Base-by-base conservation (phyloP, 352 stramenopile genomes). In the Phytophthora citrophthora region DNA sequence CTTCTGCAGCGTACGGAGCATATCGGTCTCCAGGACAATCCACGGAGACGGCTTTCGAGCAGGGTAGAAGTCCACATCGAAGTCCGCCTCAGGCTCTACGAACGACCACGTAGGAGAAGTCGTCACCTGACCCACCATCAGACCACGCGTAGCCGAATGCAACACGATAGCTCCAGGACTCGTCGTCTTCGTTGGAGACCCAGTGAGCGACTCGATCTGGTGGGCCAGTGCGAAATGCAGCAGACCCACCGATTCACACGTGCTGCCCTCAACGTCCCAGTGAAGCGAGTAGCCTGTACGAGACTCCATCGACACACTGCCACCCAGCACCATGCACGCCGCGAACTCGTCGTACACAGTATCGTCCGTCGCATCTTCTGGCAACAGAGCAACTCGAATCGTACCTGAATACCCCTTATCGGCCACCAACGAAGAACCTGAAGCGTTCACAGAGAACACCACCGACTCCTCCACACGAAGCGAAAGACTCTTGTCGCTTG, bases 201-300 rank as follows among this genome's bases (percentile, higher is more conserved):
- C 54, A 12, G 15, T 47, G 47, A 93, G 59, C 8, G 78, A 77
- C 15, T 84, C 71, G 5, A 90, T 20, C 38, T 93, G 85, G 48
- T 93, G 82, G 31, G 61, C 69, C n/a, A 91, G 54, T 0, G 79
- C 85, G 43, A 93, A 91, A 58, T 93, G 80, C 15, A 90, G 49
- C 1, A 93, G 57, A 7, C 85, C 85, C 1, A 46, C 58, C 0
- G 59, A 68, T 7, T 64, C 57, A 51, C 84, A 93, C 4, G 52
- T 74, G 15, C 56, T 69, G 31, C 85, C 85, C 12, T 85, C 64
- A 0, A 70, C 76, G 20, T 79, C 54, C 86, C 81, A 91, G 52
- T 85, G 74, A 29, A 94, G 53, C 36, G 79, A 77, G 61, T 93
- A 90, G 11, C 65, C 51, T 2, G 79, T 92, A 16, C 79, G 79